Percentiles rank a stretch among this genome's conserved stretches.
Evolutionary conservation across 345 rosid genomes (phyloP).

Genomic region (Eucalyptus urophylla): DNA sequence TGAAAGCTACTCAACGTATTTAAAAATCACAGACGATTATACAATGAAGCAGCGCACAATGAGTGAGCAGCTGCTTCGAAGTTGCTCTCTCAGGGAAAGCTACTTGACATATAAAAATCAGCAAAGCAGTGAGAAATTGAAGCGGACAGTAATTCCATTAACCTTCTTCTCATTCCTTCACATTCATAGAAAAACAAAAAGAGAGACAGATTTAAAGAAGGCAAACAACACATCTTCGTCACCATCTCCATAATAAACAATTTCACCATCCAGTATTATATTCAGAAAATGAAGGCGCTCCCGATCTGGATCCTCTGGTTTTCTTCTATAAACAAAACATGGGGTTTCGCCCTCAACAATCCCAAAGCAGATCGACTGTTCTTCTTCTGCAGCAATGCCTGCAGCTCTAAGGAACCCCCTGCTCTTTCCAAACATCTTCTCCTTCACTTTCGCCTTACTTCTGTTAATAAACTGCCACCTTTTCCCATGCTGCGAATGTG

Average conservation of each 20-base stretch:
- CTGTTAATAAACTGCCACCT: not conserved
- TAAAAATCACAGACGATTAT: not conserved
- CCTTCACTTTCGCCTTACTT: conserved; percentile 1
- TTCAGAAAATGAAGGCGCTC: not conserved
- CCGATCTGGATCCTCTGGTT: not conserved
- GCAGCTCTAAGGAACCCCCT: conserved; percentile 16
- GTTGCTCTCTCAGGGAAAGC: not conserved
- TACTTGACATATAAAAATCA: not conserved
- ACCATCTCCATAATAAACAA: not conserved
- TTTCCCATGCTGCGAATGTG: not conserved
- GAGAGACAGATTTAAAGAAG: not conserved
- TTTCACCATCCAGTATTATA: not conserved
- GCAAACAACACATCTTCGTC: not conserved
- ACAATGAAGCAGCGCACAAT: not conserved
- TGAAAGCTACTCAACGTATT: not conserved
- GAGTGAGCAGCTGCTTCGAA: not conserved
- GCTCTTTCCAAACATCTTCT: conserved; percentile 4
- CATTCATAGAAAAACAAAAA: not conserved
- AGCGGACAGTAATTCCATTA: not conserved
- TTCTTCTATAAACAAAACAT: conserved; percentile 1
- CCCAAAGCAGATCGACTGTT: conserved; percentile 3
- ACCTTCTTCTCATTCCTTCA: not conserved
- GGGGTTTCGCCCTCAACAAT: conserved; percentile 6
- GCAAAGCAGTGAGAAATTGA: not conserved
- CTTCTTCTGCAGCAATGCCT: conserved; percentile 15